These are phyloP conservation scores for Amphichorda felina DNA, from an alignment of 2,329 filamentous ascomycete genomes.

Conservation along the genomic window DNA sequence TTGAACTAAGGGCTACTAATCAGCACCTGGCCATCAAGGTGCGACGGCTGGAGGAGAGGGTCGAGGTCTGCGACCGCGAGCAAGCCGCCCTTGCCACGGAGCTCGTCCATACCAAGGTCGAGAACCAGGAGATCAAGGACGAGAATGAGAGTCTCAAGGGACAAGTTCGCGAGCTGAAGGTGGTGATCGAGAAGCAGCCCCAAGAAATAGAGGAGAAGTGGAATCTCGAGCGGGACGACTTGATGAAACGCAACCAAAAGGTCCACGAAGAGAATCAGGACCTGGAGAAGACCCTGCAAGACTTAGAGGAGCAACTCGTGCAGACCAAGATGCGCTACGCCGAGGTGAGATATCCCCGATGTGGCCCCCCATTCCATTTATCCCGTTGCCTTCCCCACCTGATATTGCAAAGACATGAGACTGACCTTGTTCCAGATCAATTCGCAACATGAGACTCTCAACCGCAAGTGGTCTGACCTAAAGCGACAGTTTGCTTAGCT, in stretches of 20 bases:
- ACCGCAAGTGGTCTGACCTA: conserved; percentile 67
- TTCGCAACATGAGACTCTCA: conserved; percentile 57
- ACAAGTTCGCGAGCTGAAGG: conserved; percentile 74
- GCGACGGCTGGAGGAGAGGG: conserved; percentile 76
- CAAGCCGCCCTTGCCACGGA: conserved; percentile 87
- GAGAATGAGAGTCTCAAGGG: conserved; percentile 79
- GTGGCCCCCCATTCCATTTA: not conserved
- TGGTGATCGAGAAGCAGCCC: conserved; percentile 81
- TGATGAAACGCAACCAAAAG: conserved; percentile 86
- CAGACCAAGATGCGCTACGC: conserved; percentile 91
- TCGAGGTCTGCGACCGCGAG: conserved; percentile 80
- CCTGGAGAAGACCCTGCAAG: conserved; percentile 78
- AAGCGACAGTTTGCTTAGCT: conserved; percentile 40
- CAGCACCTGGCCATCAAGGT: conserved; percentile 59
- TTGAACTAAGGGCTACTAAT: conserved; percentile 57
- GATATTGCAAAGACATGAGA: not conserved
- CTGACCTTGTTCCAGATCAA: conserved; percentile 43
- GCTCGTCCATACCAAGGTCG: conserved; percentile 81
- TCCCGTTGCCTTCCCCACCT: not conserved
- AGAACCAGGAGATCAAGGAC: conserved; percentile 82
- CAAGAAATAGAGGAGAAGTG: conserved; percentile 75
- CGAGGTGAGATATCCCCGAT: conserved; percentile 53
- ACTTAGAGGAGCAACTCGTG: conserved; percentile 88
- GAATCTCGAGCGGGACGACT: conserved; percentile 74
- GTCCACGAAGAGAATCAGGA: conserved; percentile 87